Conservation (phyloP, 441 rosid genomes). For the Aleurites moluccanus region DNA sequence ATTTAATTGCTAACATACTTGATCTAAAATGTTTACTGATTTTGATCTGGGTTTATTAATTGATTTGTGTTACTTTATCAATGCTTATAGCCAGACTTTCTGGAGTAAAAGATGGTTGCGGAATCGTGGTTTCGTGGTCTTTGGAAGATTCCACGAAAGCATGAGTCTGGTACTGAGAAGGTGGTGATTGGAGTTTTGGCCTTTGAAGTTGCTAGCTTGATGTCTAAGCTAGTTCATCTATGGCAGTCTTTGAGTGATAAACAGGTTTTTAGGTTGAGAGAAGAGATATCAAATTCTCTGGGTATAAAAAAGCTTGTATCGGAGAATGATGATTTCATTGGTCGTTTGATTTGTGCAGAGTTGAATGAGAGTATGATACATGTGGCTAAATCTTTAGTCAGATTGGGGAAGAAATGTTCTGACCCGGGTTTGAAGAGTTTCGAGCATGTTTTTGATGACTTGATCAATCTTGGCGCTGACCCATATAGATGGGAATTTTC, state of each 20-base stretch:
- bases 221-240: constrained; percentile 81
- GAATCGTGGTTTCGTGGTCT: constrained; percentile 90
- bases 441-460: constrained; percentile 51
- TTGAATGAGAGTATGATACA: constrained; percentile 62
- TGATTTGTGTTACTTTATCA: not conserved
- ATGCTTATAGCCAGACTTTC: constrained; percentile 22
- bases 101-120: constrained; percentile 61
- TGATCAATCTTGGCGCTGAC: constrained; percentile 56
- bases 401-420: constrained; percentile 70
- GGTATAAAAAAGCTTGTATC: constrained; percentile 87
- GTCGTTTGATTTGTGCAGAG: constrained; percentile 58
- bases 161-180: constrained; percentile 50
- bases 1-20: not conserved
- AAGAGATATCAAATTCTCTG: constrained; percentile 58
- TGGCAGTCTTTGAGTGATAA: constrained; percentile 90
- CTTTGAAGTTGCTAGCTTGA: constrained; percentile 83
- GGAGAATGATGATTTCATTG: constrained; percentile 70
- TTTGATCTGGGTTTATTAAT: constrained; percentile 6
- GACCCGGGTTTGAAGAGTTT: constrained; percentile 66
- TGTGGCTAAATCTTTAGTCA: constrained; percentile 65
- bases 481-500: constrained; percentile 71
- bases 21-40: not conserved
- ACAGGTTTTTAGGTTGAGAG: constrained; percentile 67
- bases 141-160: constrained; percentile 69
- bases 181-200: constrained; percentile 74